Evolutionary conservation across 2,329 filamentous ascomycete genomes (phyloP).

Genomic region (Kalaharituber pfeilii): DNA sequence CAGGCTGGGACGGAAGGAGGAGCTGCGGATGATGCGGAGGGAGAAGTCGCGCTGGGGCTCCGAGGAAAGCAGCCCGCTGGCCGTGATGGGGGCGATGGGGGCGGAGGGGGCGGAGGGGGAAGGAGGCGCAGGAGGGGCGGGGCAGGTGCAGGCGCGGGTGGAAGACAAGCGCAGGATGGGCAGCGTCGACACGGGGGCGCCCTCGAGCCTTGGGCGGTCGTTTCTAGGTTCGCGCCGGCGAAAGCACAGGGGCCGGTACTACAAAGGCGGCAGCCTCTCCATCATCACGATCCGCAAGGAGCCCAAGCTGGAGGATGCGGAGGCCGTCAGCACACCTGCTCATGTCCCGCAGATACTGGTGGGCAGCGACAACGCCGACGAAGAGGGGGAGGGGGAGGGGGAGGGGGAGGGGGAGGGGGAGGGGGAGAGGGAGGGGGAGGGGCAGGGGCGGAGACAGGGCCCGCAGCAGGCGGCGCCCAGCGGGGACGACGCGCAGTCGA

Average conservation of each 20-base stretch:
- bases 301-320: not conserved
- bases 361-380: not conserved
- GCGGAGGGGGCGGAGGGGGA: not conserved
- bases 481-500: too few species aligned
- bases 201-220: too few species aligned
- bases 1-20: not conserved
- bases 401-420: not conserved
- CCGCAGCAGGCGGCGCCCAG: too few species aligned
- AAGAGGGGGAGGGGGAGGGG: not conserved
- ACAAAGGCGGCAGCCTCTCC: not conserved
- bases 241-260: too few species aligned
- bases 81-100: not conserved
- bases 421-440: too few species aligned
- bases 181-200: too few species aligned
- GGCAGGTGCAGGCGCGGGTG: not conserved
- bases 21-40: not conserved
- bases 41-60: not conserved
- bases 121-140: not conserved
- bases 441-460: too few species aligned
- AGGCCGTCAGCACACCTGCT: not conserved
- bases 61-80: not conserved
- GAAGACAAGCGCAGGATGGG: too few species aligned
- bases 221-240: too few species aligned
- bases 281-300: not conserved
- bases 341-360: not conserved